A percentile compares a stretch with the other conserved stretches of the same genome.
These are phyloP conservation scores for Tetragonia tetragonoides DNA, from an alignment of 148 eudicot genomes.

Conservation along the genomic window DNA sequence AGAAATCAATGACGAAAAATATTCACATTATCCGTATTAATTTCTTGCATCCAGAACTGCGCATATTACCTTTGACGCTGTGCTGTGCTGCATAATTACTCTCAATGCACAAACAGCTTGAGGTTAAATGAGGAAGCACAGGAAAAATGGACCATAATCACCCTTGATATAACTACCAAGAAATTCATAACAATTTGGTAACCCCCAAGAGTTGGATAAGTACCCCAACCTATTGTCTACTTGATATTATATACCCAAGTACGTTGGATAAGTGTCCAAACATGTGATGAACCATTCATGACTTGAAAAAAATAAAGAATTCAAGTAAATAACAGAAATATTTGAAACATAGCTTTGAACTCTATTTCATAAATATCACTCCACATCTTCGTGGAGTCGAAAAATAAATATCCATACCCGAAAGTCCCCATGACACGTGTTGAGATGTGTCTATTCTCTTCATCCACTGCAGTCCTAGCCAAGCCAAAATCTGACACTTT, in stretches of 20 bases:
- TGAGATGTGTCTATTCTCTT: conserved; percentile 67
- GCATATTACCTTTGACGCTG: no score
- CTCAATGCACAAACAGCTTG: no score
- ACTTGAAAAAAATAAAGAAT: background rate
- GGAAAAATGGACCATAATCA: background rate
- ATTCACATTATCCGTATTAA: no score
- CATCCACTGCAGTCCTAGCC: conserved; percentile 81
- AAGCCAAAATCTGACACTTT: conserved; percentile 99
- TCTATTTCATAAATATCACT: background rate
- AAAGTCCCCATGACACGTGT: conserved; percentile 99
- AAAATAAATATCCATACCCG: conserved; percentile 48
- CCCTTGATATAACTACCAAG: background rate
- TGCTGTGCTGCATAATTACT: no score
- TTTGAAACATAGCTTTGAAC: background rate
- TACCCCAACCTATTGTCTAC: background rate
- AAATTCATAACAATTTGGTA: background rate
- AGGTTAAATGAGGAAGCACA: no score
- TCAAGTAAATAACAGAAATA: background rate
- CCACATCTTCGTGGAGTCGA: background rate
- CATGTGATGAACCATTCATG: conserved; percentile 3
- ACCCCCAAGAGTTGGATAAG: background rate
- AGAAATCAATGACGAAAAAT: no score
- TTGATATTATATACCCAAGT: background rate
- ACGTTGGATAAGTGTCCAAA: background rate
- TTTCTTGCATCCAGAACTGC: no score